Conservation (phyloP, 2,329 filamentous ascomycete genomes). For the Chaetomium olivaceum region DNA sequence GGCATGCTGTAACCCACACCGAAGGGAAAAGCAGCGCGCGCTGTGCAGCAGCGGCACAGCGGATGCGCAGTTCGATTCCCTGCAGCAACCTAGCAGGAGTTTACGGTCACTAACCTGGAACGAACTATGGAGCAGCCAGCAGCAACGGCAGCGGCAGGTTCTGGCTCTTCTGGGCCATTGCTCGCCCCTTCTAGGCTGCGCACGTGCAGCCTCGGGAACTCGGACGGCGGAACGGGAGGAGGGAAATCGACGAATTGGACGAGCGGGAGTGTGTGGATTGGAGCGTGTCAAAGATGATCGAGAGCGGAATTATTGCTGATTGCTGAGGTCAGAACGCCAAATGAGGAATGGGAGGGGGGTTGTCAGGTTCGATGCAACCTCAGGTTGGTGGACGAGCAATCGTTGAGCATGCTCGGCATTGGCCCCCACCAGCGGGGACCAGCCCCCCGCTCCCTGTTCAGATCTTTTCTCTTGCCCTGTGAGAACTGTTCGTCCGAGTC, state of each 20-base stretch:
- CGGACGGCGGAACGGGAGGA: not conserved
- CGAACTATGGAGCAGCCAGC: no score
- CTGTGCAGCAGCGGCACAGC: constrained; percentile 22
- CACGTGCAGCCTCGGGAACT: constrained; percentile 2
- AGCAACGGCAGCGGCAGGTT: not conserved
- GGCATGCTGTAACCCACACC: no score
- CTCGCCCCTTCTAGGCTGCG: no score
- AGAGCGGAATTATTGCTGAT: not conserved
- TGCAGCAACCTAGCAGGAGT: not conserved
- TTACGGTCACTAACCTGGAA: no score
- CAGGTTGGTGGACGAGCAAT: not conserved
- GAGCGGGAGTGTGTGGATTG: not conserved
- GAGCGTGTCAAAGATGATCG: not conserved
- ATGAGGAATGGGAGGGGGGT: not conserved
- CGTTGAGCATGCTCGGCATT: no score
- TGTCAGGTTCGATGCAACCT: constrained; percentile 1
- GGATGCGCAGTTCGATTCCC: not conserved
- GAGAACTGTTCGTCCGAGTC: not conserved
- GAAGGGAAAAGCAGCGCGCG: not conserved
- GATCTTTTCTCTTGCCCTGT: not conserved
- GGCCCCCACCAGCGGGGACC: no score
- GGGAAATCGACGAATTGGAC: not conserved
- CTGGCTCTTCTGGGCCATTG: not conserved
- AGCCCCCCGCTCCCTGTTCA: not conserved
- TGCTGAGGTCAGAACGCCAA: not conserved